Conservation (phyloP, 225 moss, liverwort and hornwort genomes). For the Polytrichum formosum region DNA sequence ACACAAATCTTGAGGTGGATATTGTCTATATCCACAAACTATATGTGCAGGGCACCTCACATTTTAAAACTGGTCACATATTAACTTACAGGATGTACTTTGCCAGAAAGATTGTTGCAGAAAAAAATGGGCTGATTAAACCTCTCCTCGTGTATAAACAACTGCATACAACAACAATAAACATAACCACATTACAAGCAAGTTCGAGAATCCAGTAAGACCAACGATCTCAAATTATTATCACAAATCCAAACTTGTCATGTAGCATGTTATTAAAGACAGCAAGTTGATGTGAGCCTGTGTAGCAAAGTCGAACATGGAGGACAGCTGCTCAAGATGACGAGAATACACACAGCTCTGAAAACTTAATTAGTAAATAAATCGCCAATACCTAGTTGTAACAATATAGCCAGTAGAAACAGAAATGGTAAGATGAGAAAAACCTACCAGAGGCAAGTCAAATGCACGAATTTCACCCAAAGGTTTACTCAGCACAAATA, state of each 20-base stretch:
- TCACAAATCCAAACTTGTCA: no score
- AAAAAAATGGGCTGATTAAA: conserved; percentile 98
- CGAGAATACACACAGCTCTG: no score
- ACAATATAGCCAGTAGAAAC: no score
- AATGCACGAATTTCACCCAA: conserved; percentile 62
- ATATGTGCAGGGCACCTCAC: no score
- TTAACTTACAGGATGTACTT: conserved; percentile 86
- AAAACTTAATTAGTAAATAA: no score
- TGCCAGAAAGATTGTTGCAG: conserved; percentile 95
- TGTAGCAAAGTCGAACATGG: neutral
- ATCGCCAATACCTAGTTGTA: no score
- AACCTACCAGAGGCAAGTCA: conserved; percentile 81
- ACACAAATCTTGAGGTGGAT: no score
- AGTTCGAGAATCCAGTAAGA: neutral
- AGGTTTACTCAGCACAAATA: conserved; percentile 76
- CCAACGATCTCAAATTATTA: no score
- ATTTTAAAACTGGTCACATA: no score
- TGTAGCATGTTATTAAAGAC: no score
- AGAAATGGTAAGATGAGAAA: neutral
- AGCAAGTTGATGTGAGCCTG: no score
- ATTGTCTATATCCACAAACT: no score
- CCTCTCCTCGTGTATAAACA: conserved; percentile 80
- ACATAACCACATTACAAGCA: neutral
- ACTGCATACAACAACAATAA: conserved; percentile 48
- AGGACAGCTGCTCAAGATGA: neutral